phyloP scores from a whole-genome alignment of 2,329 filamentous ascomycete species.

The Colletotrichum viniferum region DNA sequence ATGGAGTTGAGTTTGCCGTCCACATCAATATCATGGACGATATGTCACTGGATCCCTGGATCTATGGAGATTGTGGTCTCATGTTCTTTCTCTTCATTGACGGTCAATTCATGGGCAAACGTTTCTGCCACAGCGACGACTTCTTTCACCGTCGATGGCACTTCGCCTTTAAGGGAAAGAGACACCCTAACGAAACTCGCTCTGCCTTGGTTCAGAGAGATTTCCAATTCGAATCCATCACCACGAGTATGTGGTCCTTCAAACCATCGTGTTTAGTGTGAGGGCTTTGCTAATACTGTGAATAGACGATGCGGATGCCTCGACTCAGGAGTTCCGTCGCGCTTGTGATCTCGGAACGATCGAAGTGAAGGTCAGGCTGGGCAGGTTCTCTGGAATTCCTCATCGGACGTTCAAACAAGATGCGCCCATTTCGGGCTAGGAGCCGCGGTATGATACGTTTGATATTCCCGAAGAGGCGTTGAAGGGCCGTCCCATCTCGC shows the following conservation, averaged over 20 bases:
- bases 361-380: slow-evolving; percentile 24
- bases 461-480: slow-evolving; percentile 37
- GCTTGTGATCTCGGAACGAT: slow-evolving; percentile 31
- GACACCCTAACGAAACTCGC: neutral
- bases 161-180: neutral
- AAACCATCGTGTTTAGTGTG: neutral
- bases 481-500: slow-evolving; percentile 36
- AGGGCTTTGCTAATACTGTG: neutral
- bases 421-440: neutral
- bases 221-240: slow-evolving; percentile 30
- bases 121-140: neutral
- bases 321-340: neutral
- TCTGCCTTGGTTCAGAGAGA: slow-evolving; percentile 16
- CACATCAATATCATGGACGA: slow-evolving; percentile 13
- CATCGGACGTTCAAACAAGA: neutral
- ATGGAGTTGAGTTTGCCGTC: slow-evolving; percentile 30
- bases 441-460: neutral
- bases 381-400: neutral
- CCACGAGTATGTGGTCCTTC: slow-evolving; percentile 25
- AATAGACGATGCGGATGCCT: slow-evolving; percentile 26
- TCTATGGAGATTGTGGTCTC: slow-evolving; percentile 26
- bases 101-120: slow-evolving; percentile 21
- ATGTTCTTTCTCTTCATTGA: slow-evolving; percentile 25
- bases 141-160: neutral
- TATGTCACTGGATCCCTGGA: slow-evolving; percentile 26